These are phyloP conservation scores for Leptodontidium sp. DNA, from an alignment of 2,329 filamentous ascomycete species.

Conservation along the genomic window DNA sequence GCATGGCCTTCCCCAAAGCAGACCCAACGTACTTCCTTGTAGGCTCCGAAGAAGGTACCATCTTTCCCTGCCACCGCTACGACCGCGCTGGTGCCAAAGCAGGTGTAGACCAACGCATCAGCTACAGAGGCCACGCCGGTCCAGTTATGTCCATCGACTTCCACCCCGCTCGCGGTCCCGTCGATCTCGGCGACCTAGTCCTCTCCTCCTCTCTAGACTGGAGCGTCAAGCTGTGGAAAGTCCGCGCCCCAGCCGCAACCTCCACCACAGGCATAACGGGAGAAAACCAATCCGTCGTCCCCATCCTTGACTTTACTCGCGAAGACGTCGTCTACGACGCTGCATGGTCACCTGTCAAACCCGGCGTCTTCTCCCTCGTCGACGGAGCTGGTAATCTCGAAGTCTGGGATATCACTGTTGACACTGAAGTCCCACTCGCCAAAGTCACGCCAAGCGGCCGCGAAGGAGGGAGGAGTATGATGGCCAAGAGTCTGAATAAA, in stretches of 20 bases:
- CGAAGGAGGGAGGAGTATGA: slow-evolving; percentile 70
- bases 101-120: slow-evolving; percentile 87
- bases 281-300: slow-evolving; percentile 64
- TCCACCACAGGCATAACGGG: slow-evolving; percentile 61
- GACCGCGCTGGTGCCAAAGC: slow-evolving; percentile 97
- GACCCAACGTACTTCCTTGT: slow-evolving; percentile 98
- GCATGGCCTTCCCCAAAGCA: slow-evolving; percentile 91
- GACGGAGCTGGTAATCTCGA: slow-evolving; percentile 93
- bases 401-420: slow-evolving; percentile 92
- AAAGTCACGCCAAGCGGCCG: slow-evolving; percentile 76
- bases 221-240: slow-evolving; percentile 97
- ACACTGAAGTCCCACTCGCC: slow-evolving; percentile 90
- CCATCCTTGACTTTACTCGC: slow-evolving; percentile 87
- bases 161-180: slow-evolving; percentile 88
- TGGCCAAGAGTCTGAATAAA: slow-evolving; percentile 91
- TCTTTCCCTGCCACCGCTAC: slow-evolving; percentile 96
- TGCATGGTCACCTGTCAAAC: slow-evolving; percentile 92
- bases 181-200: slow-evolving; percentile 93
- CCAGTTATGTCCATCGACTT: slow-evolving; percentile 97
- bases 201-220: slow-evolving; percentile 94
- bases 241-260: slow-evolving; percentile 79
- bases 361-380: slow-evolving; percentile 92
- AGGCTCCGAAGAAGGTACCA: slow-evolving; percentile 94
- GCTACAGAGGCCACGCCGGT: slow-evolving; percentile 89
- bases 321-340: slow-evolving; percentile 98